Conservation (phyloP, 2,329 filamentous ascomycete species). For the Volutella citrinella region DNA sequence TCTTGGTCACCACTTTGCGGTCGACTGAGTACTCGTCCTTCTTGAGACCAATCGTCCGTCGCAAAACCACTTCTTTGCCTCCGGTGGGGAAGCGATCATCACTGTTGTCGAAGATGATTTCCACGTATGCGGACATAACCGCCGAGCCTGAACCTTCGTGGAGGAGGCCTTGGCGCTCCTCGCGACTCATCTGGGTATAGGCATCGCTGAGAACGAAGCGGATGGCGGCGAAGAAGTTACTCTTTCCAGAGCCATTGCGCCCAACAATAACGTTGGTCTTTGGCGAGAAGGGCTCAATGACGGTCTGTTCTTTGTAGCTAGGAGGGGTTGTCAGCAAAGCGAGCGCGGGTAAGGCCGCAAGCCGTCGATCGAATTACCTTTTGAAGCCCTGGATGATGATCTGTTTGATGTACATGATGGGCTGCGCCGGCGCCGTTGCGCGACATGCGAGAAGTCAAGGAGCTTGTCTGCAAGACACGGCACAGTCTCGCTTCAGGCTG, state of each 20-base stretch:
- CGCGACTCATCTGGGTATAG: slow-evolving; percentile 91
- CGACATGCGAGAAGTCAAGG: slow-evolving; percentile 30
- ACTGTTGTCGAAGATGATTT: slow-evolving; percentile 97
- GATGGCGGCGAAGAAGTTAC: slow-evolving; percentile 99
- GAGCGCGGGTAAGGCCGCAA: slow-evolving; percentile 2
- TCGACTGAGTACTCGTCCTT: slow-evolving; percentile 99
- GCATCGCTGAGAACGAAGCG: slow-evolving; percentile 97
- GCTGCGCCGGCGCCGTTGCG: slow-evolving; percentile 36
- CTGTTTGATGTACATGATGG: slow-evolving; percentile 95
- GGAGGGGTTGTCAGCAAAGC: slow-evolving; percentile 18
- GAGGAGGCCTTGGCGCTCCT: slow-evolving; percentile 93
- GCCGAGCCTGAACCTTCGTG: slow-evolving; percentile 97
- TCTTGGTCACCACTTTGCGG: slow-evolving; percentile 91
- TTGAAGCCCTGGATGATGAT: slow-evolving; percentile 99
- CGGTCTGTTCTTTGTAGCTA: slow-evolving; percentile 99
- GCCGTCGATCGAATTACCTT: slow-evolving; percentile 65
- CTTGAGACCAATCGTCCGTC: slow-evolving; percentile 93
- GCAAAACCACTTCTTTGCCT: slow-evolving; percentile 84
- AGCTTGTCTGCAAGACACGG: slow-evolving; percentile 21
- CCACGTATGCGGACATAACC: slow-evolving; percentile 99
- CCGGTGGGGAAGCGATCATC: slow-evolving; percentile 94
- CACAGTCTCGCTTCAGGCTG: slow-evolving; percentile 21
- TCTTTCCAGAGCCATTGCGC: slow-evolving; percentile 98
- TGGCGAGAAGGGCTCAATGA: slow-evolving; percentile 96
- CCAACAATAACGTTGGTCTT: slow-evolving; percentile 98